Base-by-base conservation (phyloP, 1,139 yeast genomes). In the Candida albicans region DNA sequence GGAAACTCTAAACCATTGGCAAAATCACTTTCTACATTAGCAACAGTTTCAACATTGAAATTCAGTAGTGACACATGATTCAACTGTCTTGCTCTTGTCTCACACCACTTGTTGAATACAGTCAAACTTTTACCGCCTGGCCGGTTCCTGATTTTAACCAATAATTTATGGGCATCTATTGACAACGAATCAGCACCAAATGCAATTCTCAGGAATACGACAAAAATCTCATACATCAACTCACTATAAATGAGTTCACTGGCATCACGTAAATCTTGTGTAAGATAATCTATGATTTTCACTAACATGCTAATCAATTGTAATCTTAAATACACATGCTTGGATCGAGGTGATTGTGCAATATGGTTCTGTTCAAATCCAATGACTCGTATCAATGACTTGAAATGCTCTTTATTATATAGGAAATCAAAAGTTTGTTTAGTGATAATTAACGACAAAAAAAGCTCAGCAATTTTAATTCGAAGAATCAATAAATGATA, bases 1-100 rank as follows among this genome's bases (percentile, higher is more conserved):
- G 80, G 76, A 49, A 79, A 75, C 52, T 82, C 89, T 14, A 82
- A 57, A 1, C 87, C 87, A 55, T 82, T 81, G 39, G 81, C 67
- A 43, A 58, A 66, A 34, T 72, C 75, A 43, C 68, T 61, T 52
- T 73, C 77, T 2, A 64, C 53, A 35, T 64, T 64, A 5, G 72
- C 70, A 37, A 62, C 49, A 24, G 43, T 22, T 30, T 53, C 47
- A 11, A 47, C 53, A 31, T 48, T 37, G 25, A 15, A n/a, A 33
- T 50, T 52, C 11, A 14, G 27, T 12, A 44, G 24, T 11, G 49
- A 45, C 10, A 67, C 43, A 51, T 75, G 78, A 40, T 67, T 61
- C 25, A 73, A 51, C 35, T 70, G 71, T 42, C 76, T 52, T 10
- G 79, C 76, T 42, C 62, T 61, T 10, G 42, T 37, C 52, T 78